Conservation (phyloP, 768 basidiomycete genomes). For the Tubosaeta brunneosetosa region DNA sequence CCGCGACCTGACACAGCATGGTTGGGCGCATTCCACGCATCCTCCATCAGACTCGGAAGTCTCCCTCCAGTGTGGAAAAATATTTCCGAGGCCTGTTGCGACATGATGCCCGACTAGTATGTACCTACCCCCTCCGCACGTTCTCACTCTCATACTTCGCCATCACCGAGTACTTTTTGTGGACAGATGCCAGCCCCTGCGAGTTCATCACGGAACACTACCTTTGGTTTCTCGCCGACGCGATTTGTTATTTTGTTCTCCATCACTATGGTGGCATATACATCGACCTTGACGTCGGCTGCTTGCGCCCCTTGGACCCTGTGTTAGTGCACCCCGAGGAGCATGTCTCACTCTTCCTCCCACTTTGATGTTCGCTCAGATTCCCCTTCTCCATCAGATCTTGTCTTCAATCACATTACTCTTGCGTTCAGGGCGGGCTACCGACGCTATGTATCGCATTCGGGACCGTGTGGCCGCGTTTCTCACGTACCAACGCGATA, state of each 20-base stretch:
- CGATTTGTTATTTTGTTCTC: constrained; percentile 96
- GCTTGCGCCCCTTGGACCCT: constrained; percentile 79
- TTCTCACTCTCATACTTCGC: constrained; percentile 13
- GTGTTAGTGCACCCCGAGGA: constrained; percentile 72
- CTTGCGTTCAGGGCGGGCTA: constrained; percentile 34
- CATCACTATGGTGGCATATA: constrained; percentile 95
- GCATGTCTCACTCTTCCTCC: constrained; percentile 50
- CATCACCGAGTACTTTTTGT: constrained; percentile 87
- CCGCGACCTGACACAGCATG: constrained; percentile 54
- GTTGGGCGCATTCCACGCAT: constrained; percentile 84
- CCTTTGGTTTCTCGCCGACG: constrained; percentile 94
- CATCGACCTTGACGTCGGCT: constrained; percentile 95
- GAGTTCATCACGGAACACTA: constrained; percentile 87
- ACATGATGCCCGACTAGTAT: constrained; percentile 95
- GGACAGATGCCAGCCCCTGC: constrained; percentile 91
- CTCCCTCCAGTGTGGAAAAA: constrained; percentile 78
- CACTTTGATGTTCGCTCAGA: constrained; percentile 55
- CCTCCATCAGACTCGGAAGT: constrained; percentile 98
- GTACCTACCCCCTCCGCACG: constrained; percentile 31
- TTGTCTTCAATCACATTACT: constrained; percentile 40
- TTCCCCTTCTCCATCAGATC: constrained; percentile 51
- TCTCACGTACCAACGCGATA: constrained; percentile 38
- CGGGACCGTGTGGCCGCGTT: constrained; percentile 50
- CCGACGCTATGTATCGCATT: constrained; percentile 50
- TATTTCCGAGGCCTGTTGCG: constrained; percentile 78